Percentiles rank a stretch among this genome's conserved stretches.
Evolutionary conservation across 768 basidiomycete species (phyloP).

Genomic region (Serendipita indica): DNA sequence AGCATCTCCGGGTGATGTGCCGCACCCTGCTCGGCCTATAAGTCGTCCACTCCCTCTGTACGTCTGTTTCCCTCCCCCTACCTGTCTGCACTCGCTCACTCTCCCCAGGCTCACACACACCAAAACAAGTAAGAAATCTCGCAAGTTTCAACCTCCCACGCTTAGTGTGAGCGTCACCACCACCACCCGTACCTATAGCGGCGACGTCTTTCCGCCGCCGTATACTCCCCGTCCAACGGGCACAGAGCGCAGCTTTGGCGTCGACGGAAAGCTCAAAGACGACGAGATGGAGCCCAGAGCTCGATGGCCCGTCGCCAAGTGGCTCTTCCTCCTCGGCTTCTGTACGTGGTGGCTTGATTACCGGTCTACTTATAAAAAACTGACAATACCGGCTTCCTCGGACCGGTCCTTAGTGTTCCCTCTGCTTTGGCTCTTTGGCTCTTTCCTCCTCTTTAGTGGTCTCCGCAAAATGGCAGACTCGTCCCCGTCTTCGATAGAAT

Average conservation of each 20-base stretch:
- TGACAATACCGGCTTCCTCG: not conserved
- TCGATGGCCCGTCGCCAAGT: constrained; percentile 1
- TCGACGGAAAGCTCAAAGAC: not conserved
- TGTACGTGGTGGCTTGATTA: not conserved
- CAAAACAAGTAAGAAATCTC: not conserved
- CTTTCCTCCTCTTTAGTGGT: constrained; percentile 4
- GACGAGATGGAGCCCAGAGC: not conserved
- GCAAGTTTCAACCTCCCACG: not conserved
- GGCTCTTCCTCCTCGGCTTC: constrained; percentile 8
- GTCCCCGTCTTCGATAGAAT: not conserved
- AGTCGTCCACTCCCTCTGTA: not conserved
- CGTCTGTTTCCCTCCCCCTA: not conserved
- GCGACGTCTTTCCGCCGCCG: constrained; percentile 1
- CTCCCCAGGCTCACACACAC: not conserved
- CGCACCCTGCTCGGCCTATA: not conserved
- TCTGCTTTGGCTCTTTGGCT: constrained; percentile 6
- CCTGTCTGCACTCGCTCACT: not conserved
- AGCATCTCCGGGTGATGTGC: not conserved
- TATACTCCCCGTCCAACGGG: constrained; percentile 5
- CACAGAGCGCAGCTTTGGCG: constrained; percentile 3
- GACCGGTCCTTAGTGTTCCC: not conserved
- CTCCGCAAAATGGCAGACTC: not conserved
- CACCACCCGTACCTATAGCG: constrained; percentile 1
- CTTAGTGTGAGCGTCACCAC: constrained; percentile 6
- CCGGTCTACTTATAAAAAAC: no score